Evolutionary conservation across 352 stramenopile species (phyloP).

Genomic region (Pythium phragmiticola): DNA sequence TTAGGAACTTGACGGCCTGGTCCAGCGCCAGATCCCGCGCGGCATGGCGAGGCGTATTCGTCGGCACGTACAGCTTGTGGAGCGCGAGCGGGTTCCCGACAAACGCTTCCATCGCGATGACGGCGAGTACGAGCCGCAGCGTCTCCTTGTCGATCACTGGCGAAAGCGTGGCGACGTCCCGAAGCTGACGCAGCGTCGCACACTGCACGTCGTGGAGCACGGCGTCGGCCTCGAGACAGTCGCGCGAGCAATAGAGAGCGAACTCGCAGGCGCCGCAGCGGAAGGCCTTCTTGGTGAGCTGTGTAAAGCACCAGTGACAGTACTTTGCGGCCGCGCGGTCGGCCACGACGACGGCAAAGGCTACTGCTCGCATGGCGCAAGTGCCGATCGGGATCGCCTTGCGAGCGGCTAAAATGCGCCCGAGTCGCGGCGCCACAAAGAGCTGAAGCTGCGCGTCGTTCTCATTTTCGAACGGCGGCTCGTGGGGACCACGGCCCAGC

Average conservation of each 20-base stretch:
- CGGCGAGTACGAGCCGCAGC: slow-evolving; percentile 44
- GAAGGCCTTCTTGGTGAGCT: slow-evolving; percentile 43
- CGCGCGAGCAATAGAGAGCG: slow-evolving; percentile 48
- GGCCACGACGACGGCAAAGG: slow-evolving; percentile 51
- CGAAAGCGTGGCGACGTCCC: no score
- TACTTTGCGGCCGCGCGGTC: slow-evolving; percentile 28
- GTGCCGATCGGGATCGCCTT: slow-evolving; percentile 30
- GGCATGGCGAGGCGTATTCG: background rate
- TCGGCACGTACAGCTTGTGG: slow-evolving; percentile 20
- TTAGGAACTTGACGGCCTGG: slow-evolving; percentile 1
- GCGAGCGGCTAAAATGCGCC: slow-evolving; percentile 39
- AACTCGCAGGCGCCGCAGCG: slow-evolving; percentile 55
- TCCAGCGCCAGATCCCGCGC: slow-evolving; percentile 1
- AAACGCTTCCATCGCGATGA: slow-evolving; percentile 59
- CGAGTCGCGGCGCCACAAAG: slow-evolving; percentile 23
- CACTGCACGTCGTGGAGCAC: slow-evolving; percentile 58
- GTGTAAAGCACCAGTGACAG: slow-evolving; percentile 66
- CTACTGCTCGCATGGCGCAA: slow-evolving; percentile 36
- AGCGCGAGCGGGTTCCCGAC: slow-evolving; percentile 37
- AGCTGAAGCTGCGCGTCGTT: slow-evolving; percentile 22
- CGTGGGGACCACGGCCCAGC: slow-evolving; percentile 22
- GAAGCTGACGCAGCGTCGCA: slow-evolving; percentile 28
- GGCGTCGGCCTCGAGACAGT: slow-evolving; percentile 44
- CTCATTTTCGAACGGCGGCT: slow-evolving; percentile 28
- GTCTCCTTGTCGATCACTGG: slow-evolving; percentile 39